Evolutionary conservation across 2,329 filamentous ascomycete genomes (phyloP), one percentile per base, ranked within the genome.

Genomic region (Verticillium longisporum): DNA sequence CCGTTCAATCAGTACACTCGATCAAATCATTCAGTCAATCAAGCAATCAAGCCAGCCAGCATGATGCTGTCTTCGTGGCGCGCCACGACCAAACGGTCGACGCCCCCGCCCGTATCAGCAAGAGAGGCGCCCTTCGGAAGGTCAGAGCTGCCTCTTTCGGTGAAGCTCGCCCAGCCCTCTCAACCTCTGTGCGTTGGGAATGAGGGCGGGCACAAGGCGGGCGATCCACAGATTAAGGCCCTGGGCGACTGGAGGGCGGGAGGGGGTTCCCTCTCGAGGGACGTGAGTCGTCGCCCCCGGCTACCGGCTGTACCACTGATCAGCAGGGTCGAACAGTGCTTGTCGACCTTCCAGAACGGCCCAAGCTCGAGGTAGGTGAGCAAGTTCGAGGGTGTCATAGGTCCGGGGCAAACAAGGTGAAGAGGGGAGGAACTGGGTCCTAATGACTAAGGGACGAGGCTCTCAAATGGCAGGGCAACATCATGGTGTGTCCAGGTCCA

Each of bases 41-140:
- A 41, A 41, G 18, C 13, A 10, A 4, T 14, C 38, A 53, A 53
- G 10, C 45, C 9, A 36, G 34, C 34, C 34, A 36, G 34, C 45
- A 53, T 53, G 45, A 31, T 53, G 45, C 45, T 18, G 45, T 53
- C 45, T 9, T n/a, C 18, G 10, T 53, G 45, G 45, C 45, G n/a
- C n/a, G 45, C 45, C 45, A 53, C 10, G 45, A 53, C 45, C 45
- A 53, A 53, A 53, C 18, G 45, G 45, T 53, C 45, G 7, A 53
- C 45, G 18, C 45, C 56, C 56, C 56, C 37, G 37, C 56, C 56
- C 56, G 56, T 58, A 58, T 58, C 56, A 38, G 14, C 21, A 11
- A 26, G 18, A 21, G 13, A 13, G 34, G 26, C 13, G 32, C n/a
- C 37, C 37, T 36, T 37, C 5, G 26, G 26, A 31, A 31, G 26